These are phyloP conservation scores for Colletotrichum sublineola DNA, from an alignment of 2,329 filamentous ascomycete species.

Conservation along the genomic window DNA sequence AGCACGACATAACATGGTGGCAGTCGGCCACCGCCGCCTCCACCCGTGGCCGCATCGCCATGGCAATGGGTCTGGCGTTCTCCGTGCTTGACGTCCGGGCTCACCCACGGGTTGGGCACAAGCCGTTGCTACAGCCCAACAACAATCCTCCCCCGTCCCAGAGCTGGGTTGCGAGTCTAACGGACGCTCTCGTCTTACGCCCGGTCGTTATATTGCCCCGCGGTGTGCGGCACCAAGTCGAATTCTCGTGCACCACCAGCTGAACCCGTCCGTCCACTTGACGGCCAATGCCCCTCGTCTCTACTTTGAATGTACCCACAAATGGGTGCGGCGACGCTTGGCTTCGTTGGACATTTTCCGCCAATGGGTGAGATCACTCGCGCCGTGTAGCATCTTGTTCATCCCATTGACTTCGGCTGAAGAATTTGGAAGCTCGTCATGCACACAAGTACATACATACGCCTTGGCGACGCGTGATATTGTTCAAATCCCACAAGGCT, in stretches of 20 bases:
- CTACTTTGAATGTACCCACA: background rate
- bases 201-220: background rate
- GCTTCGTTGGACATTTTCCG: background rate
- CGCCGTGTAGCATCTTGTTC: background rate
- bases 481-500: conserved; percentile 24
- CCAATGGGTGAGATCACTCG: background rate
- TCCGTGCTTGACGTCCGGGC: background rate
- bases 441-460: background rate
- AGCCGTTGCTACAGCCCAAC: background rate
- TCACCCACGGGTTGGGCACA: background rate
- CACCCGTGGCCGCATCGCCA: background rate
- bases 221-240: background rate
- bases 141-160: background rate
- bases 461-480: background rate
- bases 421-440: conserved; percentile 3
- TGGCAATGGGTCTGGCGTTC: conserved; percentile 1
- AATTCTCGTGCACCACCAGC: background rate
- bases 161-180: background rate
- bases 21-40: conserved; percentile 11
- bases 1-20: background rate
- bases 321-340: background rate
- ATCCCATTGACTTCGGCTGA: background rate
- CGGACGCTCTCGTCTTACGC: background rate
- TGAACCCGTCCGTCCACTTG: conserved; percentile 6
- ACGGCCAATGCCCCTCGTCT: conserved; percentile 8